A percentile compares a stretch with the other conserved stretches of the same genome.
Conservation (phyloP, 306 rosid species). For the Malus sylvestris region DNA sequence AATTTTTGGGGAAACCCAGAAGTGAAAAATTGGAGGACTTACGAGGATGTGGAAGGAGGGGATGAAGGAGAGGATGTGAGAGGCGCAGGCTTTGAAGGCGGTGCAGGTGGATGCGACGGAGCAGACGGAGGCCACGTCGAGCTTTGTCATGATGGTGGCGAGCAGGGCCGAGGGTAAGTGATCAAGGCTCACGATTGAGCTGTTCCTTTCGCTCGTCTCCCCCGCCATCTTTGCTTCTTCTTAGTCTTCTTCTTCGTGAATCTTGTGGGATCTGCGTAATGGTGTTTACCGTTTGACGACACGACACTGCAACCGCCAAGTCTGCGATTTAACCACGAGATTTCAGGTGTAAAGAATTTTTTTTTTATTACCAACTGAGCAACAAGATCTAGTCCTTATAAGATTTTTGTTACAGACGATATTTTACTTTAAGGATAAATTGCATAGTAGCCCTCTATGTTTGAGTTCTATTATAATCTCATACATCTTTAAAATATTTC, state of each 20-base stretch:
- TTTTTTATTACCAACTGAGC: not conserved
- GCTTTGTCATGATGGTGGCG: slow-evolving; percentile 61
- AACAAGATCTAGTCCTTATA: not conserved
- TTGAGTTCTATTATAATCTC: no score
- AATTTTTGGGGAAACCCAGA: not conserved
- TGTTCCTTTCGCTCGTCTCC: slow-evolving; percentile 8
- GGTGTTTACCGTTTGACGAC: not conserved
- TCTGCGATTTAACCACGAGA: not conserved
- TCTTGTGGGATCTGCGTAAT: not conserved
- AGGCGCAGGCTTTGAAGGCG: slow-evolving; percentile 46
- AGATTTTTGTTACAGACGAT: not conserved
- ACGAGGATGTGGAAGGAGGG: slow-evolving; percentile 77
- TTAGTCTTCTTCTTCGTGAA: not conserved
- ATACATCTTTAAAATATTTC: no score
- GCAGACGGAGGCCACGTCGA: slow-evolving; percentile 74
- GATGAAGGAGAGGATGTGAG: slow-evolving; percentile 60
- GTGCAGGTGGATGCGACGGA: slow-evolving; percentile 69
- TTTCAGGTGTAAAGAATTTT: no score
- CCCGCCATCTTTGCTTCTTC: not conserved
- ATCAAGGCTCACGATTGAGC: slow-evolving; percentile 37
- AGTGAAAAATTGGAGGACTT: not conserved
- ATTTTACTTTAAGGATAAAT: no score
- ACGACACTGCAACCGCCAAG: not conserved
- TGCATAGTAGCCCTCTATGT: no score
- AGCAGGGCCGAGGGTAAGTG: slow-evolving; percentile 54